Evolutionary conservation across 306 rosid species (phyloP), one percentile per base, ranked within the genome.

Genomic region (Glycine soja): DNA sequence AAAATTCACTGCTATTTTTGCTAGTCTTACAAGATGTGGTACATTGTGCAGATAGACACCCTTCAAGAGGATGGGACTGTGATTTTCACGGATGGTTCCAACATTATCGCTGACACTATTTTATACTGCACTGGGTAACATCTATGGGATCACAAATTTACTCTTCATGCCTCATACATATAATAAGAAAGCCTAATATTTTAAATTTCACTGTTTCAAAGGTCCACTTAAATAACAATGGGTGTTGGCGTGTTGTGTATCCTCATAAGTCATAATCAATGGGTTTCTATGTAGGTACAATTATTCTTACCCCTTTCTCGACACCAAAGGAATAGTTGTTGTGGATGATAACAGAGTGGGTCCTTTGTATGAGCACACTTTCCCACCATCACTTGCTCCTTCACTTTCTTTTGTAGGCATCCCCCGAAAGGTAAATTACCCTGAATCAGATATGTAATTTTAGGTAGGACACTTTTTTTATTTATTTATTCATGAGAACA

Each of bases 321-420:
- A 90, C 88, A 87, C 97, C 81, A 89, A 90, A 88, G 97, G 93
- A 85, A 80, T 82, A 80, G 92, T 90, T 7, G 84, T 6, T 76
- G 87, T 90, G 76, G 97, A 92, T 80, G 97, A 91, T 86, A 89
- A 83, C 75, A 86, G 96, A 80, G 97, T 93, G 83, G 95, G 97
- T 45, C 96, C 96, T 46, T 62, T 93, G 76, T 93, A 85, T 64
- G 97, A 93, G 80, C 97, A 93, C 83, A 93, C 94, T 47, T 93
- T 93, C 66, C 97, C 96, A 57, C 97, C 94, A 4, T 85, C 91
- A 8, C 91, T 93, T 62, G 96, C 96, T 64, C 97, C 96, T 56
- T 93, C 94, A 30, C 93, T 93, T 71, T 83, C 96, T 34, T 82
- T 93, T 71, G 19, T 91, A 10, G 97, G 95, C 82, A 82, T 92